Evolutionary conservation across 2,329 filamentous ascomycete genomes (phyloP).

Genomic region (Aureobasidium sp.): DNA sequence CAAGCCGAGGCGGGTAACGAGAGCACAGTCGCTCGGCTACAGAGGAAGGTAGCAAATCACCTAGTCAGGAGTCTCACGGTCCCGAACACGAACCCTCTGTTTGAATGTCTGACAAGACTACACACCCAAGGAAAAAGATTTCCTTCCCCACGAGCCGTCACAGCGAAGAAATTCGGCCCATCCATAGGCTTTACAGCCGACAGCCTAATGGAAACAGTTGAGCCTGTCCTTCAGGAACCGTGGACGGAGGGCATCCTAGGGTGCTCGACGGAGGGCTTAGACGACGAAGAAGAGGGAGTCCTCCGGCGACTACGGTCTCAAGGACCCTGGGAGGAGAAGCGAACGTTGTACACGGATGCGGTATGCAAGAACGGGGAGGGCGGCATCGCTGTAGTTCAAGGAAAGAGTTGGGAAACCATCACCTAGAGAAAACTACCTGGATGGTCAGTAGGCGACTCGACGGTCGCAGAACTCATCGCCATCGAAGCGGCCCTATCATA

Average conservation of each 20-base stretch:
- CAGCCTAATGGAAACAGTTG: slow-evolving; percentile 7
- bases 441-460: neutral
- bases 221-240: neutral
- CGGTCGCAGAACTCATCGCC: neutral
- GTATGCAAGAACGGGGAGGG: neutral
- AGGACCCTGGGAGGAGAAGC: neutral
- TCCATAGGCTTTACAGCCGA: neutral
- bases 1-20: neutral
- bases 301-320: neutral
- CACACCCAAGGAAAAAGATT: neutral
- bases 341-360: neutral
- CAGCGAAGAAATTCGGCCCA: neutral
- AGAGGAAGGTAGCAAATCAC: neutral
- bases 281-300: neutral
- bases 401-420: neutral
- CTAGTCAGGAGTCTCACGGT: neutral
- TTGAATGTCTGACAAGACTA: neutral
- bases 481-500: neutral
- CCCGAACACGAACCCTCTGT: neutral
- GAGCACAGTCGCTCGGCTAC: neutral
- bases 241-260: slow-evolving; percentile 2
- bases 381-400: neutral
- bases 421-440: neutral
- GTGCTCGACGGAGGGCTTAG: neutral
- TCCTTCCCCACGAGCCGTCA: neutral